Conservation (phyloP, 495 filamentous ascomycete species). For the Podospora tetraspora region DNA sequence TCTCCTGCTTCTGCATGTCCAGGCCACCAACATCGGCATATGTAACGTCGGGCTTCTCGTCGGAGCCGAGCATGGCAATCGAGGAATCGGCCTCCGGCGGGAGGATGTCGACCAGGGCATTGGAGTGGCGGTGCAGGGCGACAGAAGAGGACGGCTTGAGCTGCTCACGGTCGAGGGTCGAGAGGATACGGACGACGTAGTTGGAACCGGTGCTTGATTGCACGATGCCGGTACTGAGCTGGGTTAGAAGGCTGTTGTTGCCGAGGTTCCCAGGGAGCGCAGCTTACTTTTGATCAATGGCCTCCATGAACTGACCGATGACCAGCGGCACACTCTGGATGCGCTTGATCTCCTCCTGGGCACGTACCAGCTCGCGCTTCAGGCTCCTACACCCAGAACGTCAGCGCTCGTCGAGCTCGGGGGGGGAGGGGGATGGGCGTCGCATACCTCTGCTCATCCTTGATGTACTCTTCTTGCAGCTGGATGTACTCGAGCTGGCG, state of each 20-base stretch:
- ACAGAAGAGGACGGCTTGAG: constrained; percentile 97
- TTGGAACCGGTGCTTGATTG: constrained; percentile 97
- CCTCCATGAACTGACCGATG: constrained; percentile 99
- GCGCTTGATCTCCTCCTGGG: constrained; percentile 98
- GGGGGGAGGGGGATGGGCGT: not conserved
- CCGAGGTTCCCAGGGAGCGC: constrained; percentile 1
- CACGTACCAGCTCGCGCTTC: constrained; percentile 93
- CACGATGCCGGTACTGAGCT: constrained; percentile 87
- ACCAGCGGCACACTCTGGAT: constrained; percentile 97
- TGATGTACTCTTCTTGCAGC: constrained; percentile 99
- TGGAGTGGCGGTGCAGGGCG: constrained; percentile 94
- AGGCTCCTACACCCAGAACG: constrained; percentile 62
- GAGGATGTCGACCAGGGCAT: constrained; percentile 95
- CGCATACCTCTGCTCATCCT: constrained; percentile 90
- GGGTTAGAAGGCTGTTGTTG: constrained; percentile 9
- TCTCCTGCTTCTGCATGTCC: constrained; percentile 99
- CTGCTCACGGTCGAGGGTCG: constrained; percentile 94
- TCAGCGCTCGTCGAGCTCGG: constrained; percentile 9
- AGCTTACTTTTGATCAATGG: constrained; percentile 94
- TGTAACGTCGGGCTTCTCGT: constrained; percentile 97
- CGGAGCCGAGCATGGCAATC: constrained; percentile 93
- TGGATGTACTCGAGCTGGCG: constrained; percentile 97
- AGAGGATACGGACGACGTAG: constrained; percentile 97
- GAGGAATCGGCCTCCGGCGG: constrained; percentile 97
- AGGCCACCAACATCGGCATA: constrained; percentile 97